Percentiles rank a stretch among this genome's conserved stretches.
Conservation (phyloP, 2,329 filamentous ascomycete species). For the Erysiphe pulchra region DNA sequence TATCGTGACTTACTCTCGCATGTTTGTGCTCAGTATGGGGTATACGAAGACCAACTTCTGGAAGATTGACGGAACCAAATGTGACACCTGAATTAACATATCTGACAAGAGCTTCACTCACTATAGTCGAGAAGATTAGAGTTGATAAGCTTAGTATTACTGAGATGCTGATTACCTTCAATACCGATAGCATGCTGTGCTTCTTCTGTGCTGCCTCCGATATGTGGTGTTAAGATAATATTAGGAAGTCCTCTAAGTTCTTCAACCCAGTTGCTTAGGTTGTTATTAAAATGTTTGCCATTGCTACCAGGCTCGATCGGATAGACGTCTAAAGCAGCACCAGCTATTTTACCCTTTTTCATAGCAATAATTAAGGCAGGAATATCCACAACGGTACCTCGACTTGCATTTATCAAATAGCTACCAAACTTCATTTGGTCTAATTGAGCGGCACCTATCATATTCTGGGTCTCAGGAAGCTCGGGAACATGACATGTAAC, state of each 20-base stretch:
- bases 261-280: constrained; percentile 61
- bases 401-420: constrained; percentile 89
- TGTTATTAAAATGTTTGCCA: constrained; percentile 76
- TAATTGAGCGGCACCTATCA: constrained; percentile 63
- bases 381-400: constrained; percentile 84
- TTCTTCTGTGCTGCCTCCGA: constrained; percentile 93
- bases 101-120: constrained; percentile 61
- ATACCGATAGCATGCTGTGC: constrained; percentile 88
- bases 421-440: constrained; percentile 76
- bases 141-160: not conserved
- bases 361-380: constrained; percentile 72
- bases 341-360: constrained; percentile 65
- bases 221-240: constrained; percentile 85
- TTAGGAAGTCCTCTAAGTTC: constrained; percentile 72
- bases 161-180: constrained; percentile 28
- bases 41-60: constrained; percentile 73
- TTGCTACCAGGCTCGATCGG: constrained; percentile 84
- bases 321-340: constrained; percentile 90
- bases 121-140: constrained; percentile 16
- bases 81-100: constrained; percentile 94
- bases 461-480: constrained; percentile 69
- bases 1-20: constrained; percentile 37
- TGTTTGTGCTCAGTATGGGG: constrained; percentile 75
- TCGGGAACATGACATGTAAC: constrained; percentile 89
- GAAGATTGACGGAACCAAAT: constrained; percentile 79